Evolutionary conservation across 202 grass and related monocot genomes (phyloP).

Genomic region (Musa balbisiana): DNA sequence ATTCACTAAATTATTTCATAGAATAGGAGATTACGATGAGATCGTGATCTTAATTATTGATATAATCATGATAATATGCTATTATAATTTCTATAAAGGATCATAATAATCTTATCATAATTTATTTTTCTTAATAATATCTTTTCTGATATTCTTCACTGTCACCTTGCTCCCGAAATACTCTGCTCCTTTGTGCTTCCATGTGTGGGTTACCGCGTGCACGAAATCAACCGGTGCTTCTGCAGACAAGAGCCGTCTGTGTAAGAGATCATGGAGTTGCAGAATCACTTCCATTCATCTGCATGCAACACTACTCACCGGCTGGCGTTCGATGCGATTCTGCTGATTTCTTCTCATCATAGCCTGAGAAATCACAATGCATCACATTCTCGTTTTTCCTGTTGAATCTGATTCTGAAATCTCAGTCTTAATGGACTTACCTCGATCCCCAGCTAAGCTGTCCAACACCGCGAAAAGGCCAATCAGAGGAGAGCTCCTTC

Average conservation of each 20-base stretch:
- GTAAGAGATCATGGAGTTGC: background rate
- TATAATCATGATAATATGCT: no score
- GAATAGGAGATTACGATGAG: no score
- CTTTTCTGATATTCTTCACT: slow-evolving; percentile 27
- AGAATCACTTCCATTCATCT: background rate
- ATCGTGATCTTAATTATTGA: no score
- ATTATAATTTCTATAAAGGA: no score
- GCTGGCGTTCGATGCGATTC: background rate
- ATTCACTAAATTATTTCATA: no score
- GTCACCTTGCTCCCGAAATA: slow-evolving; percentile 54
- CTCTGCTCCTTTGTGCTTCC: slow-evolving; percentile 37
- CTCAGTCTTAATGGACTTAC: background rate
- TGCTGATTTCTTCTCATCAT: background rate
- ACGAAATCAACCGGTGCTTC: slow-evolving; percentile 48
- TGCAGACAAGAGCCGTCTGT: background rate
- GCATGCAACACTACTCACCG: background rate
- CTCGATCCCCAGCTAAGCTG: slow-evolving; percentile 5
- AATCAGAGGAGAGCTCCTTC: slow-evolving; percentile 57
- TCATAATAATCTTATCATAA: no score
- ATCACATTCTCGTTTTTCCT: background rate
- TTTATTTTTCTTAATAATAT: no score
- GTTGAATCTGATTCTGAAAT: background rate
- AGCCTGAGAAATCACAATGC: background rate
- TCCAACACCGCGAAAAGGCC: slow-evolving; percentile 63
- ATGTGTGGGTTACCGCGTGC: slow-evolving; percentile 54